Evolutionary conservation across 225 moss, liverwort and hornwort species (phyloP), one percentile per base, ranked within the genome.

Genomic region (Neckera pumila): DNA sequence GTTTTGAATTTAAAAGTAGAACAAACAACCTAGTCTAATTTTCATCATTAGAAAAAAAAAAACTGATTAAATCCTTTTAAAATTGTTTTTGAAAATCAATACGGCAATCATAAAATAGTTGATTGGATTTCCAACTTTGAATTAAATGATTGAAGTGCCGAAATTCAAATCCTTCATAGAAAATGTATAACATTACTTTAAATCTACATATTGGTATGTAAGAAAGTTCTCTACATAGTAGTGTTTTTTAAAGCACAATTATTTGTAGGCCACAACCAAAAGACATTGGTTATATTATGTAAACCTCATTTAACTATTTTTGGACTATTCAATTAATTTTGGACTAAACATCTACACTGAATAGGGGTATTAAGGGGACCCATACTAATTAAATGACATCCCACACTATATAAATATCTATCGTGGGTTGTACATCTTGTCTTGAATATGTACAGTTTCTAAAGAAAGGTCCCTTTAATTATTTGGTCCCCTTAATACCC

Each of bases 31-130:
- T 5, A 64, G 18, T 64, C 10, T 64, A 64, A 20, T 36, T 20
- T 36, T 0, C 6, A 25, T 40, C n/a, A n/a, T n/a, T n/a, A n/a
- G n/a, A n/a, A n/a, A 7, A 0, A 3, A 40, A 40, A 70, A 40
- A 12, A 8, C 8, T 45, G 45, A 70, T 25, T 4, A 5, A 14
- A 70, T 40, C 14, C 5, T 25, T 40, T 9, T 4, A 40, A 40
- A 40, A 14, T 8, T 7, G 0, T 14, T 14, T 3, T 0, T 2
- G 4, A 14, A 23, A 38, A 38, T 38, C 0, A 67, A 0, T 7
- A 67, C 21, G 4, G 7, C 4, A 7, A 69, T 22, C 7, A 69
- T 12, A 22, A 69, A 69, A 70, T 25, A 1, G 14, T 40, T 14
- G 40, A 14, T 40, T 40, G 25, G 25, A 0, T 70, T 69, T 40